Conservation (phyloP, 805 yeast genomes). For the Nakazawaea anatomiae region DNA sequence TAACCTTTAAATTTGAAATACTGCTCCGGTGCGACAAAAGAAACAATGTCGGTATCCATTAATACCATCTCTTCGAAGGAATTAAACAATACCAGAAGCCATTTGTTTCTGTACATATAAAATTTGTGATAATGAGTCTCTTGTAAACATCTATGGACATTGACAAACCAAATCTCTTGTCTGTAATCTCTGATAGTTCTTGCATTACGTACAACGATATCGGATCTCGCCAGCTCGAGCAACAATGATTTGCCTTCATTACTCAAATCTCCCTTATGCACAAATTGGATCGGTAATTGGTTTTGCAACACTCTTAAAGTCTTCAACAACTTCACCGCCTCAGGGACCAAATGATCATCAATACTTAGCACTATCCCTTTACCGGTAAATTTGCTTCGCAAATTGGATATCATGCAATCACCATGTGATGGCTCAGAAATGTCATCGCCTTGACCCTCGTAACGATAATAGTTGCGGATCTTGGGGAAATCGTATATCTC, state of each 20-base stretch:
- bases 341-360: slow-evolving; percentile 38
- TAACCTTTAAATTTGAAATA: slow-evolving; percentile 33
- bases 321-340: slow-evolving; percentile 39
- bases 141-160: slow-evolving; percentile 22
- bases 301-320: slow-evolving; percentile 45
- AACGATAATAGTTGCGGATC: slow-evolving; percentile 18
- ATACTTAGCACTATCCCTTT: slow-evolving; percentile 53
- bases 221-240: slow-evolving; percentile 29
- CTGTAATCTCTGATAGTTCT: slow-evolving; percentile 16
- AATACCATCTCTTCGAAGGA: slow-evolving; percentile 51
- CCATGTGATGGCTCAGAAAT: background rate
- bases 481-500: slow-evolving; percentile 20
- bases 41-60: slow-evolving; percentile 48
- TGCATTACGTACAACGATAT: slow-evolving; percentile 10
- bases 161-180: slow-evolving; percentile 26
- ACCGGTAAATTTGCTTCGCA: slow-evolving; percentile 29
- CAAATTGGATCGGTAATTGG: slow-evolving; percentile 41
- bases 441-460: slow-evolving; percentile 7
- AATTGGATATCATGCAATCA: slow-evolving; percentile 22
- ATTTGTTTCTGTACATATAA: slow-evolving; percentile 28
- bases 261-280: slow-evolving; percentile 36
- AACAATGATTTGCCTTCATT: slow-evolving; percentile 25
- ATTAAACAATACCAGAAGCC: slow-evolving; percentile 52
- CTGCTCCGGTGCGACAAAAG: slow-evolving; percentile 26
- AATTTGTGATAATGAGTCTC: slow-evolving; percentile 2